Conservation (phyloP, 306 rosid genomes). For the Prunus padus region DNA sequence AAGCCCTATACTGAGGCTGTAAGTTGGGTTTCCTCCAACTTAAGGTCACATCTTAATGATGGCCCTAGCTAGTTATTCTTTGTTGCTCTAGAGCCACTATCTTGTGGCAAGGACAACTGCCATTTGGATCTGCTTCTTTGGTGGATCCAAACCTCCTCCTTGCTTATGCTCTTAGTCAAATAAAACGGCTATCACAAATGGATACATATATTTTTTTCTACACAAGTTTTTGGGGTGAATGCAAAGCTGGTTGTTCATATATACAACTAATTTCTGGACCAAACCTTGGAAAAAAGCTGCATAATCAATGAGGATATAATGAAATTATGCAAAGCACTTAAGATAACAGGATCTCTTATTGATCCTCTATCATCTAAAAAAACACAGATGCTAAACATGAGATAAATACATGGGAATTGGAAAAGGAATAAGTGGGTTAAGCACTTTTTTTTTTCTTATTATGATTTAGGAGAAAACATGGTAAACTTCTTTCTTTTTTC, state of each 20-base stretch:
- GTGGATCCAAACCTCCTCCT: constrained; percentile 17
- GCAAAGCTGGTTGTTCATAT: background rate
- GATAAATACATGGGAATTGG: background rate
- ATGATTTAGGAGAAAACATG: background rate
- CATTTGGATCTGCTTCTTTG: background rate
- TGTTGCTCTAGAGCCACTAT: background rate
- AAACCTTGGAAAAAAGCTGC: background rate
- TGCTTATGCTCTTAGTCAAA: constrained; percentile 23
- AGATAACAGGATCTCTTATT: background rate
- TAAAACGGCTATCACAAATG: constrained; percentile 18
- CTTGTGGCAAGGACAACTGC: background rate
- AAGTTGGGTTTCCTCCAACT: constrained; percentile 9
- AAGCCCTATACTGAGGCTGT: background rate
- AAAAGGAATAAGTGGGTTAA: background rate
- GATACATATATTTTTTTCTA: background rate
- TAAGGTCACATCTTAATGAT: background rate
- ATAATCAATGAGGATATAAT: background rate
- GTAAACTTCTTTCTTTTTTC: background rate
- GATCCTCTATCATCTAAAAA: background rate
- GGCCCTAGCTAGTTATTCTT: background rate
- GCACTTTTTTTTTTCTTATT: background rate
- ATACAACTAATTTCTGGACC: background rate
- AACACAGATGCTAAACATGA: too few relatives aligned
- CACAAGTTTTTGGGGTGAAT: background rate
- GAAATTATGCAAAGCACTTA: background rate